Evolutionary conservation across 805 yeast species (phyloP).

Genomic region (Scheffersomyces ergatensis): DNA sequence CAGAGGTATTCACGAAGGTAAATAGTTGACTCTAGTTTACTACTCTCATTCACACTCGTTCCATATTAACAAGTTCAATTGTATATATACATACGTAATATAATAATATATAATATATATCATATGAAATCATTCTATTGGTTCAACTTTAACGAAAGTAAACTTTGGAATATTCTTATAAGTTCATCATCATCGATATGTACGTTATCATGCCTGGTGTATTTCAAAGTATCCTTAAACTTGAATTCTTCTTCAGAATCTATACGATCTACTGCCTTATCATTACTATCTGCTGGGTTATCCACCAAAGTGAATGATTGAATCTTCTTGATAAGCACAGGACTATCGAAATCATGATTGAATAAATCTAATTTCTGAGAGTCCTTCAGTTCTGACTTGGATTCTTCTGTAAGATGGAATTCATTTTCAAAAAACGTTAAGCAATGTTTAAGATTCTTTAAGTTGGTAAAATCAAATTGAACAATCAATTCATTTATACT

Average conservation of each 20-base stretch:
- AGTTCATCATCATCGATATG: neutral
- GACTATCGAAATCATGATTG: constrained; percentile 27
- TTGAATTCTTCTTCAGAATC: neutral
- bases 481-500: constrained; percentile 3
- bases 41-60: neutral
- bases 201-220: neutral
- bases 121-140: too few species aligned
- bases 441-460: constrained; percentile 13
- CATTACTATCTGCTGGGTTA: neutral
- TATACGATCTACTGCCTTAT: neutral
- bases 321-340: constrained; percentile 16
- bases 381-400: constrained; percentile 2
- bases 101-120: neutral
- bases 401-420: constrained; percentile 16
- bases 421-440: constrained; percentile 12
- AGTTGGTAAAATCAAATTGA: constrained; percentile 3
- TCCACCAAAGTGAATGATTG: neutral
- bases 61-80: too few species aligned
- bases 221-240: neutral
- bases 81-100: neutral
- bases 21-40: neutral
- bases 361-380: constrained; percentile 15
- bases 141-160: neutral
- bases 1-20: constrained; percentile 46
- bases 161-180: neutral